A percentile compares a stretch with the other conserved stretches of the same genome.
phyloP scores from a whole-genome alignment of 73 alveolate genomes.

The Tetrahymena elliotti region DNA sequence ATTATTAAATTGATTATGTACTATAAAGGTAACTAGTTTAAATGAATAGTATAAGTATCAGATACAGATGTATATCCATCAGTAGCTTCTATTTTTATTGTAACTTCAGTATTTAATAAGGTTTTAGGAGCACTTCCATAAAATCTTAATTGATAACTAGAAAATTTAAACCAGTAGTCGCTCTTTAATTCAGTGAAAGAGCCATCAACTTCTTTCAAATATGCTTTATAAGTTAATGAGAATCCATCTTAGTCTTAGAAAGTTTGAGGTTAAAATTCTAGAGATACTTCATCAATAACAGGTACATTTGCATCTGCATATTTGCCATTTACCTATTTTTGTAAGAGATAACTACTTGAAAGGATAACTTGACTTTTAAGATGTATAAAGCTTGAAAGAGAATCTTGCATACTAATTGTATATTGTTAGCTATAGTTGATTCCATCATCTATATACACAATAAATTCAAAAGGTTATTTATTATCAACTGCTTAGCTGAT shows the following conservation, averaged over 20 bases:
- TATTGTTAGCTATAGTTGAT: background rate
- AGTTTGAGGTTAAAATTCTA: background rate
- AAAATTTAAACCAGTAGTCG: background rate
- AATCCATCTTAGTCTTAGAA: background rate
- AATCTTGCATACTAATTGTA: background rate
- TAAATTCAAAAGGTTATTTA: background rate
- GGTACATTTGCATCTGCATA: background rate
- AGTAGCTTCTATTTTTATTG: background rate
- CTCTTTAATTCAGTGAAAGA: background rate
- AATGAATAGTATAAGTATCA: background rate
- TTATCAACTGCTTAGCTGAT: background rate
- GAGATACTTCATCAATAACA: background rate
- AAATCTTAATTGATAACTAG: background rate
- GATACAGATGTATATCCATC: background rate
- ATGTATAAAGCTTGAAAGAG: background rate
- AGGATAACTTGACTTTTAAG: background rate
- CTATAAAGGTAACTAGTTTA: background rate
- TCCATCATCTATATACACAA: background rate
- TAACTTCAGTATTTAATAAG: background rate
- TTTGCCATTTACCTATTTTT: background rate
- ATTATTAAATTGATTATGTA: background rate
- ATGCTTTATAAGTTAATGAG: background rate
- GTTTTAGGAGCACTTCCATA: background rate
- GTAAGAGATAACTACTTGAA: background rate
- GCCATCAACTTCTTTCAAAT: background rate